Base-by-base conservation (phyloP, 805 yeast genomes). In the Lachancea sp. region DNA sequence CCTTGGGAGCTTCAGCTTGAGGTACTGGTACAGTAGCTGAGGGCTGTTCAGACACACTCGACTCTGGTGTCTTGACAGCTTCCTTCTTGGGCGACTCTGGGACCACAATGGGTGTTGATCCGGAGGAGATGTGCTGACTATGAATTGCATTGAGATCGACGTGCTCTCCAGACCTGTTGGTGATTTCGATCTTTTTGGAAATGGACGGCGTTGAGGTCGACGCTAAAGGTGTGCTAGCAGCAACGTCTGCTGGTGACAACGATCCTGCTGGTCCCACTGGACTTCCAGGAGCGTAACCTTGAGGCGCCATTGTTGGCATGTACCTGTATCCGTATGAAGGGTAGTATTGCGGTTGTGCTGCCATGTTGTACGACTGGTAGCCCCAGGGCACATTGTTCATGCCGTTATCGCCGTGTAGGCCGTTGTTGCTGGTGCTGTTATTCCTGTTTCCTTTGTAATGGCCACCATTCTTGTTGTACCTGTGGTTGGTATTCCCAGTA, bases 161-260 rank as follows among this genome's bases (percentile, higher is more conserved):
- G 42, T 52, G 58, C 45, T 63, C 63, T 30, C 66, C 66, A 35
- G 59, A 53, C 48, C 61, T 62, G n/a, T 63, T 59, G 7, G 66
- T 60, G 38, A 60, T 62, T 49, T 59, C 64, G 45, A 63, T 57
- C 47, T 57, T 60, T 19, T 51, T 57, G 10, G 52, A 36, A 8
- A 53, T 48, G 16, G 56, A 57, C 18, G 52, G 39, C 32, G 45
- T 26, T 22, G 25, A 22, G 44, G 10, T 25, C 19, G 42, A 22
- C 10, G 39, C 39, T 31, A 36, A n/a, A 36, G 39, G 39, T 22
- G 46, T 36, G 17, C 37, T 34, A 22, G 42, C 25, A 26, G 33
- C 13, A 13, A 18, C 16, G 15, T 38, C 42, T 18, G 29, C 46
- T 15, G 46, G 46, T 2, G 46, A 43, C 11, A 26, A 35, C 13